Evolutionary conservation across 176 grass and related monocot genomes (phyloP).

Genomic region (Alloteropsis semialata): DNA sequence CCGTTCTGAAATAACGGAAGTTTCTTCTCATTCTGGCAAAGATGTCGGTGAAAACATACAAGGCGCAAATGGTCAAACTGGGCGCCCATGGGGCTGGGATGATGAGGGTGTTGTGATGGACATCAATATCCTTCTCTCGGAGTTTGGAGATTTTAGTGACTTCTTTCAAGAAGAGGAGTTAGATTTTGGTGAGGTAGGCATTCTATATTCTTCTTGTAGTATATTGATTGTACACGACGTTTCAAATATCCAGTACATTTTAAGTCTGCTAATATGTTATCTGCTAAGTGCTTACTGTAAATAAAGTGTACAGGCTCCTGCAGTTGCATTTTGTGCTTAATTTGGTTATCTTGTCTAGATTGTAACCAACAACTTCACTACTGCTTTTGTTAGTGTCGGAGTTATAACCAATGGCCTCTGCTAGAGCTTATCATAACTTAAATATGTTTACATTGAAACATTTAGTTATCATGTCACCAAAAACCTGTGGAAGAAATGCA

Average conservation of each 20-base stretch:
- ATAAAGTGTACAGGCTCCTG: neutral
- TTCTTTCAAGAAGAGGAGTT: conserved; percentile 81
- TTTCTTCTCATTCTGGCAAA: conserved; percentile 68
- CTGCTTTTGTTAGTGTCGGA: conserved; percentile 6
- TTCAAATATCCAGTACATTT: neutral
- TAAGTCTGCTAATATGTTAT: conserved; percentile 3
- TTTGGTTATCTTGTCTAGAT: conserved; percentile 7
- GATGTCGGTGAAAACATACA: conserved; percentile 42
- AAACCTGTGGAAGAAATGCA: conserved; percentile 4
- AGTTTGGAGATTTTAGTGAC: conserved; percentile 94
- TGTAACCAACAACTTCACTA: conserved; percentile 5
- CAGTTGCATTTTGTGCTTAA: conserved; percentile 8
- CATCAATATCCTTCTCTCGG: conserved; percentile 71
- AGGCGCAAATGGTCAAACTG: conserved; percentile 47
- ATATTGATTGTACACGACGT: neutral
- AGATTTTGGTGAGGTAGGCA: conserved; percentile 87
- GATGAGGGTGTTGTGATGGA: conserved; percentile 78
- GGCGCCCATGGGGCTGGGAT: conserved; percentile 73
- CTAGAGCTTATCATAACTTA: neutral
- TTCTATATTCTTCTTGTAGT: conserved; percentile 21
- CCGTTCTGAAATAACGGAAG: conserved; percentile 48
- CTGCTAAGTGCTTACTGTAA: neutral
- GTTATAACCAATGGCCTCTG: conserved; percentile 6
- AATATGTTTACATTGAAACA: neutral
- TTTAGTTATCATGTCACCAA: conserved; percentile 17